Evolutionary conservation across 148 eudicot species (phyloP).

Genomic region (Vaccinium macrocarpon): DNA sequence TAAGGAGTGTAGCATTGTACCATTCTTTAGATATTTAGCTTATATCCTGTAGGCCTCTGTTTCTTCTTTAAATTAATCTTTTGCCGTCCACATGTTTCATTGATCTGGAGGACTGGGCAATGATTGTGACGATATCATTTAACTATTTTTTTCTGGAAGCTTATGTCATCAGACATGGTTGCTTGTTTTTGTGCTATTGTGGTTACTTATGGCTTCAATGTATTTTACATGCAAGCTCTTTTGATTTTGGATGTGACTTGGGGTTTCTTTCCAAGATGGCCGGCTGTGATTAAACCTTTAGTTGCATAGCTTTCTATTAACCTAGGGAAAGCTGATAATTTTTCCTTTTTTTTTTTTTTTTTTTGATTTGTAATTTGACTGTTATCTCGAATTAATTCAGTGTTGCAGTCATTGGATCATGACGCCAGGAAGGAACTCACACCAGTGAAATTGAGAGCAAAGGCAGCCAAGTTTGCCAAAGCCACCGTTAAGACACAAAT

Average conservation of each 20-base stretch:
- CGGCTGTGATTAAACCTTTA: background rate
- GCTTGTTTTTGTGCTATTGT: background rate
- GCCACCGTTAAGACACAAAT: constrained; percentile 86
- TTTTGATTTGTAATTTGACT: constrained; percentile 9
- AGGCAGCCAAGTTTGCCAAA: constrained; percentile 94
- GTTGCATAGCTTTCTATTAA: constrained; percentile 10
- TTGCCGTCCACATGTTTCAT: background rate
- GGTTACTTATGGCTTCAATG: background rate
- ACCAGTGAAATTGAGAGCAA: constrained; percentile 82
- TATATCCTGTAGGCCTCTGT: background rate
- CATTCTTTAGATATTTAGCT: background rate
- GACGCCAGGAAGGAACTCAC: constrained; percentile 89
- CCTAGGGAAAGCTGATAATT: background rate
- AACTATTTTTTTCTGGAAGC: background rate
- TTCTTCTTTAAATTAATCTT: background rate
- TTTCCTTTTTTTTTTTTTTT: background rate
- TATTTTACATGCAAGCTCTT: background rate
- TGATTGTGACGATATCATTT: background rate
- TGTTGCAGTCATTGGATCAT: constrained; percentile 85
- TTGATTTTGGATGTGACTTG: background rate
- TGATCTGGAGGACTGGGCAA: background rate
- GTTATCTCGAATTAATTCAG: constrained; percentile 32
- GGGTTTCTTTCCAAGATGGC: constrained; percentile 3
- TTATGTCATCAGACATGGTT: background rate
- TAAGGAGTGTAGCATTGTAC: background rate